Conservation (phyloP, 148 eudicot genomes). For the Amaranthus cruentus region DNA sequence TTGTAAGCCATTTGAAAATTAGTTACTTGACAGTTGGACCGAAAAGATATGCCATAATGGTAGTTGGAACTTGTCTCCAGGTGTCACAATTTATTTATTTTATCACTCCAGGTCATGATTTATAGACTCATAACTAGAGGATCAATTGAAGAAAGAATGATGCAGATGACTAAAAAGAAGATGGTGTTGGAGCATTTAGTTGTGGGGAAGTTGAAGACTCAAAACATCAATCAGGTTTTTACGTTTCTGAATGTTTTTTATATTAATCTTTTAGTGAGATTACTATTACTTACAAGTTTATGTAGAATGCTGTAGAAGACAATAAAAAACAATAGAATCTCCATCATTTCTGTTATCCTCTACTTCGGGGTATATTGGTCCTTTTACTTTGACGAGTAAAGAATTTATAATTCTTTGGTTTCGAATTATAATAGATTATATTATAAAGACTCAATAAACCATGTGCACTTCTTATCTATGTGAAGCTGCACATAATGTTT, state of each 20-base stretch:
- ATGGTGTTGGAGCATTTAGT: constrained; percentile 99
- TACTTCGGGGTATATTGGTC: no score
- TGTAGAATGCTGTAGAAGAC: constrained; percentile 9
- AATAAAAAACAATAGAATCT: not conserved
- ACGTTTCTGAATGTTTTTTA: constrained; percentile 5
- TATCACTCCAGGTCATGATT: constrained; percentile 78
- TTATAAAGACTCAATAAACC: no score
- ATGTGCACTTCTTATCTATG: no score
- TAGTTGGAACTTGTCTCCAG: not conserved
- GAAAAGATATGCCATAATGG: not conserved
- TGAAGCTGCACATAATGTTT: no score
- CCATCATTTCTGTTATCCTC: not conserved
- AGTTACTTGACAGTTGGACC: not conserved
- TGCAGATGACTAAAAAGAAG: constrained; percentile 97
- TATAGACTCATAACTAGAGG: constrained; percentile 89
- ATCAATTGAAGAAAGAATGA: constrained; percentile 98
- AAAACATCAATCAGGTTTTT: constrained; percentile 86
- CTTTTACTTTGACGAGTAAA: no score
- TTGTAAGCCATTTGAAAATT: not conserved
- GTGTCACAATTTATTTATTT: constrained; percentile 4
- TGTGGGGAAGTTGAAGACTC: constrained; percentile 92
- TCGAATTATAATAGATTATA: no score
- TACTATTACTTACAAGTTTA: not conserved
- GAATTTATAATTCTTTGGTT: no score
- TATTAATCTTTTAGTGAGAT: not conserved